Conservation (phyloP, 768 basidiomycete genomes). For the Saitozyma sp. region DNA sequence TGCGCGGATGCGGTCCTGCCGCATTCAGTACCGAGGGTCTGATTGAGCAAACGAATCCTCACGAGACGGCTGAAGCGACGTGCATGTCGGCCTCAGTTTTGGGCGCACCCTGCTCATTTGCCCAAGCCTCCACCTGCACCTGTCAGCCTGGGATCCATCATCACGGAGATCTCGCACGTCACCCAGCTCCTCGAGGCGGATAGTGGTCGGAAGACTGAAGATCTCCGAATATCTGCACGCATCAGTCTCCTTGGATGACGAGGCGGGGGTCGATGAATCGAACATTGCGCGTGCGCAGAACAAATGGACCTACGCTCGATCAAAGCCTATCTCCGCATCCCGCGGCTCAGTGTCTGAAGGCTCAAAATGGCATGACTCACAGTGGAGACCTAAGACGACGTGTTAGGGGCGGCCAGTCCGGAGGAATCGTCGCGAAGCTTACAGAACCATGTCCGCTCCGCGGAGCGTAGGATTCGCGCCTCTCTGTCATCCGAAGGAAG, state of each 20-base stretch:
- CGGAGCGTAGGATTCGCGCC: conserved; percentile 1
- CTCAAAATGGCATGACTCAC: not conserved
- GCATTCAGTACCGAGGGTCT: no score
- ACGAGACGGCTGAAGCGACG: conserved; percentile 6
- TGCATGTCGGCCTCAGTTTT: conserved; percentile 12
- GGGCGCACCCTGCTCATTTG: conserved; percentile 8
- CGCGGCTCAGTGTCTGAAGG: not conserved
- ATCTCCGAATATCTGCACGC: conserved; percentile 9
- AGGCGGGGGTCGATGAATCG: no score
- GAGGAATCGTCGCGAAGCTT: not conserved
- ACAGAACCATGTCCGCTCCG: conserved; percentile 24
- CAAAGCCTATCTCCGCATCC: conserved; percentile 6
- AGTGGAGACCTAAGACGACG: conserved; percentile 4
- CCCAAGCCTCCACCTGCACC: conserved; percentile 14
- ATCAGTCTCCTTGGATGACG: not conserved
- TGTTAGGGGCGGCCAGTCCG: not conserved
- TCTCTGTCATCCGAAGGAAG: conserved; percentile 10
- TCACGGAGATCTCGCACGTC: conserved; percentile 5
- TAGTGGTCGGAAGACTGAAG: conserved; percentile 17
- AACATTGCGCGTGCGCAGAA: no score
- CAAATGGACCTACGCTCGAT: conserved; percentile 5
- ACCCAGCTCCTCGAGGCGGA: conserved; percentile 4
- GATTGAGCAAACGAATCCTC: no score
- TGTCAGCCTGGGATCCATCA: not conserved
- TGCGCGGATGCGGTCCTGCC: no score